Evolutionary conservation across 257 asterid species (phyloP).

Genomic region (Capsicum pubescens): DNA sequence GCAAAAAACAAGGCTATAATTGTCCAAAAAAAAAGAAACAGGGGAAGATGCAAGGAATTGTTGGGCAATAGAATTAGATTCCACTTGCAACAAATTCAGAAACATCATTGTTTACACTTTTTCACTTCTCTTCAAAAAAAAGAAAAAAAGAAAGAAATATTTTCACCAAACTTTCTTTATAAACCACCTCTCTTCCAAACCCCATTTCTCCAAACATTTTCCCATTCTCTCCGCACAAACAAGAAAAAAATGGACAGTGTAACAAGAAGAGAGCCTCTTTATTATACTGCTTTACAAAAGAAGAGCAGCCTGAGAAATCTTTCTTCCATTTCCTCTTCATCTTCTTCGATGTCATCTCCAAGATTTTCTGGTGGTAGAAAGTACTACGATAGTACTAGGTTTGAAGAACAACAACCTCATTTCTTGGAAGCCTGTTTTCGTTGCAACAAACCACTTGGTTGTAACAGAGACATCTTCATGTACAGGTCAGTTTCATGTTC

Average conservation of each 20-base stretch:
- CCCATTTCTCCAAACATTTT: neutral
- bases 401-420: conserved; percentile 42
- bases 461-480: conserved; percentile 53
- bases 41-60: neutral
- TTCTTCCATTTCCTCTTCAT: conserved; percentile 17
- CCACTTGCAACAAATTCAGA: conserved; percentile 27
- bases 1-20: neutral
- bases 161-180: conserved; percentile 41
- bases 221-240: neutral
- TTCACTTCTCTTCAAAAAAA: neutral
- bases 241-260: conserved; percentile 7
- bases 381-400: conserved; percentile 29
- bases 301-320: conserved; percentile 31
- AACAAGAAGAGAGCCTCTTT: conserved; percentile 34
- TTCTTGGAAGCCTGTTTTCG: conserved; percentile 55
- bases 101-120: conserved; percentile 40
- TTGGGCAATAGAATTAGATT: conserved; percentile 43
- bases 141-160: neutral
- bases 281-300: conserved; percentile 32
- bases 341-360: conserved; percentile 33
- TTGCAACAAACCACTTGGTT: conserved; percentile 49
- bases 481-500: conserved; percentile 45
- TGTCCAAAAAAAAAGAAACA: neutral
- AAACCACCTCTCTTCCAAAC: conserved; percentile 21
- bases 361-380: conserved; percentile 38